Base-by-base conservation (phyloP, 176 grass and related monocot species). In the Aegilops speltoides region DNA sequence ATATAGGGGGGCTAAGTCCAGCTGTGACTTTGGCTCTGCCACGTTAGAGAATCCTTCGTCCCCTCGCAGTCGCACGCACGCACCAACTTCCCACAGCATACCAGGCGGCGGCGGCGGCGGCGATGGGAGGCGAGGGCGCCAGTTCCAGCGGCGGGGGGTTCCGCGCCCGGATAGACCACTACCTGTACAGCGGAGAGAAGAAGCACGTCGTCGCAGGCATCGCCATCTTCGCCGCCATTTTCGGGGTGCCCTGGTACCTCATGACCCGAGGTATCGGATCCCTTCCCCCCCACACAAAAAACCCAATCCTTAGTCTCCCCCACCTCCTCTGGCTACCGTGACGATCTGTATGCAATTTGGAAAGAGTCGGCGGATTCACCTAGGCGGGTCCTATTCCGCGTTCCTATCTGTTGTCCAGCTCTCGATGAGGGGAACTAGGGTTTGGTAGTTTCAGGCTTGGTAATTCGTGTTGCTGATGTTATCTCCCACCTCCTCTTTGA, bases 131-230 rank as follows among this genome's bases (percentile, higher is more conserved):
- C 73, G 76, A 37, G 23, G 74, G 82, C 26, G 85, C 73, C 68
- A 54, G 82, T 46, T 82, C 68, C 45, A 79, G 90, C 77, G 79
- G 85, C 4, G 86, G 82, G 2, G 87, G 89, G 2, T 94, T 97
- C 79, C 86, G 91, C 33, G 70, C 91, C 20, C 78, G 88, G 62
- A 24, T 95, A 26, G 96, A 95, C 16, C 90, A 92, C 91, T 92
- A 84, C 78, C 71, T 98, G 32, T 98, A 95, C 84, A 98, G 96
- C 61, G 96, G 96, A 60, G 90, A 98, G 71, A 91, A 91, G 89
- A 98, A 95, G 93, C 96, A 98, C 80, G 93, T 98, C 23, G 59
- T 98, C 68, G 93, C 86, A 19, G 96, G 96, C 32, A 89, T 98
- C 75, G 88, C 86, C 88, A 84, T 98, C 68, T 80, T 98, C 88